Conservation (phyloP, 176 grass and related monocot species). For the Paspalum notatum region DNA sequence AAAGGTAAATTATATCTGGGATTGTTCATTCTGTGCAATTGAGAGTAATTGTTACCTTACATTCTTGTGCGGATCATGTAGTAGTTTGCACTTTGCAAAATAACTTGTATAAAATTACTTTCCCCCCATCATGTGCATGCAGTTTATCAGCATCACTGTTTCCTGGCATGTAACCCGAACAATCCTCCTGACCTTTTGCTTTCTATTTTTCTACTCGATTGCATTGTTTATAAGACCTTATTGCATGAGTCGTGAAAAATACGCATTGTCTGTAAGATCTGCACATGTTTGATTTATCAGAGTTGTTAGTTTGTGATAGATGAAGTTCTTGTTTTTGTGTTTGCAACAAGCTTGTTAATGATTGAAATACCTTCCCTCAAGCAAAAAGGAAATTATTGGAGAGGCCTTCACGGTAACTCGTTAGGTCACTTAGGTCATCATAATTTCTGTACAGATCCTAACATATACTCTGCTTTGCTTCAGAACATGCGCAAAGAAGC, state of each 20-base stretch:
- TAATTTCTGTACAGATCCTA: constrained; percentile 2
- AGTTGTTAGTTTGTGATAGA: not conserved
- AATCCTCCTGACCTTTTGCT: not conserved
- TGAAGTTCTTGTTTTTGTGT: constrained; percentile 7
- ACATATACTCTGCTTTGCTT: not conserved
- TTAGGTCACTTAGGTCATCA: not conserved
- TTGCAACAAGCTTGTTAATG: not conserved
- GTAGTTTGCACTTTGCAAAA: constrained; percentile 15
- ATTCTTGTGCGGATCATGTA: constrained; percentile 14
- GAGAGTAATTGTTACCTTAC: constrained; percentile 16
- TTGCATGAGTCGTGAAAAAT: not conserved
- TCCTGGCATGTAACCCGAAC: not conserved
- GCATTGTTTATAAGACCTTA: constrained; percentile 4
- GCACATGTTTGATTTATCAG: constrained; percentile 8
- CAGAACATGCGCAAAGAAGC: not conserved
- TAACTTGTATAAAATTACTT: constrained; percentile 9
- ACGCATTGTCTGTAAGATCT: not conserved
- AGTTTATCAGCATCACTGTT: not conserved
- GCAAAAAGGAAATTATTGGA: not conserved
- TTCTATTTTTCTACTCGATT: constrained; percentile 5
- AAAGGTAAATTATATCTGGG: constrained; percentile 28
- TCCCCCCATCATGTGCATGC: not conserved
- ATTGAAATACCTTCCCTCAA: not conserved
- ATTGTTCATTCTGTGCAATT: not conserved
- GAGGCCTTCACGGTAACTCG: not conserved